Evolutionary conservation across 2,329 filamentous ascomycete species (phyloP), one percentile per base, ranked within the genome.

Genomic region (Rutstroemia sp.): DNA sequence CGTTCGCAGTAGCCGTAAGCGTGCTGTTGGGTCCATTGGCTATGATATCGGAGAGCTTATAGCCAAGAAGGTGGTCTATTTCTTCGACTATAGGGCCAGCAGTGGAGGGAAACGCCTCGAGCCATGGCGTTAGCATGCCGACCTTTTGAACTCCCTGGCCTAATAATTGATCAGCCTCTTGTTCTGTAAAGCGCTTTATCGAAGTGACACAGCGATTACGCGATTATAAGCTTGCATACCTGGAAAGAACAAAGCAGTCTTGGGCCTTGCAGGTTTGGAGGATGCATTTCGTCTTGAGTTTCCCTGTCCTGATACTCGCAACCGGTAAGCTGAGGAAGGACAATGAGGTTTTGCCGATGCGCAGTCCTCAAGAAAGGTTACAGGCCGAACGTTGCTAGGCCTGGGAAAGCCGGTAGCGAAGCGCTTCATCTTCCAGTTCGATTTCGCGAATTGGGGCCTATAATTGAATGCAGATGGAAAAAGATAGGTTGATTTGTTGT

Each of bases 101-200:
- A 27, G 88, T 95, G 54, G 75, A 71, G 12, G 92, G 92, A 70
- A 96, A 97, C 57, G 87, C 85, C 66, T 91, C 83, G 63, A 95
- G 78, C 91, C 92, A 96, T 46, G 89, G 86, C 37, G 79, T 82
- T 57, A 89, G 78, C 90, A 95, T 95, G 72, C 89, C 89, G 51
- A 95, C 87, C 68, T 88, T 86, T 70, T 95, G 90, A 17, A 95
- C 90, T 64, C 90, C 90, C 73, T 95, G 90, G 65, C 89, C 89
- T 92, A 54, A 34, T 7, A 17, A 37, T 55, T 41, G 57, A 63
- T 61, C 34, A 56, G 17, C 23, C 38, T n/a, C 6, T 19, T 14
- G 38, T n/a, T 27, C 25, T 54, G 25, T 27, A 8, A 27, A 27
- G 25, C 5, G 25, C 25, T 27, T 27, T 27, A 8, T 27, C 5